Evolutionary conservation across 1,139 yeast genomes (phyloP).

Genomic region (Pichia inconspicua): DNA sequence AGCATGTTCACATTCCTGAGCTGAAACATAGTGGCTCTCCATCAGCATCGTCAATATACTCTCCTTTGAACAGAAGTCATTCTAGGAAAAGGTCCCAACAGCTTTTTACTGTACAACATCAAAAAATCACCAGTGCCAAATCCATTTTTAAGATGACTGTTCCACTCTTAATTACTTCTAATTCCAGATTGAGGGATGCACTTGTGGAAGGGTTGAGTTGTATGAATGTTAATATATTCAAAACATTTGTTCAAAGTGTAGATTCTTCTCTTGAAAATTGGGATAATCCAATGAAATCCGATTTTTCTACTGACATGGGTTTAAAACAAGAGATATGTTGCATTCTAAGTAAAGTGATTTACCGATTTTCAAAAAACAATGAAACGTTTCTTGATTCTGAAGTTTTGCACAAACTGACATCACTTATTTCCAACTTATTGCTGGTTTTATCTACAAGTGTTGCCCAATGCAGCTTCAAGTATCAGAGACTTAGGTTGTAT

Average conservation of each 20-base stretch:
- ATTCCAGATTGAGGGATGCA: conserved; percentile 71
- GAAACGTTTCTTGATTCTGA: conserved; percentile 56
- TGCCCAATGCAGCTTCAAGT: conserved; percentile 62
- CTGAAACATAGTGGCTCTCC: conserved; percentile 11
- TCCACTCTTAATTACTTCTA: conserved; percentile 69
- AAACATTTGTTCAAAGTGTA: conserved; percentile 70
- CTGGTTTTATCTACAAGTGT: conserved; percentile 49
- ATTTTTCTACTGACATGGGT: conserved; percentile 14
- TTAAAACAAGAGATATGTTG: conserved; percentile 74
- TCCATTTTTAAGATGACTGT: conserved; percentile 83
- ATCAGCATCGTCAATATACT: conserved; percentile 18
- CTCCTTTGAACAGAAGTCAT: conserved; percentile 33
- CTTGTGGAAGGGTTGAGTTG: conserved; percentile 82
- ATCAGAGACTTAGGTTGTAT: conserved; percentile 69
- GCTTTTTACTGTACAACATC: conserved; percentile 76
- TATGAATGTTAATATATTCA: conserved; percentile 81
- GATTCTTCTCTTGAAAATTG: conserved; percentile 57
- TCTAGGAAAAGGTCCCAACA: conserved; percentile 69
- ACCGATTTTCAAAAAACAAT: conserved; percentile 50
- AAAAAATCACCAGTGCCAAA: conserved; percentile 86
- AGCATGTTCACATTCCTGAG: conserved; percentile 54
- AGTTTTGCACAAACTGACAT: conserved; percentile 57
- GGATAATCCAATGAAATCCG: conserved; percentile 32
- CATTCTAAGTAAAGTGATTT: conserved; percentile 60
- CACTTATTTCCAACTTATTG: conserved; percentile 59